Evolutionary conservation across 2,329 filamentous ascomycete genomes (phyloP).

Genomic region (Fusarium foetens): DNA sequence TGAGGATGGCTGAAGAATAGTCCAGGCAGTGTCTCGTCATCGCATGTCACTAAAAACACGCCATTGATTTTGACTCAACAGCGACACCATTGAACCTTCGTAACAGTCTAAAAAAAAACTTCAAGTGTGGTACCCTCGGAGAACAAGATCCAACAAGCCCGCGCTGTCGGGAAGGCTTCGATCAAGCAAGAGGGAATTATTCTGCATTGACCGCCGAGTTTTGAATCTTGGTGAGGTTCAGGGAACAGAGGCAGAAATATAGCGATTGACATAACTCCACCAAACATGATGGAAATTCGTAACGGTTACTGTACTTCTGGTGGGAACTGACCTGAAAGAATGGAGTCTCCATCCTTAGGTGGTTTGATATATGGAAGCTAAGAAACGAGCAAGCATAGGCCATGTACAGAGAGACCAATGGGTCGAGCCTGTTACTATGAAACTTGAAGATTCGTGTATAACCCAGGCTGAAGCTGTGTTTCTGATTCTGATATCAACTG

Average conservation of each 20-base stretch:
- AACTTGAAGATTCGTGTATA: slow-evolving; percentile 33
- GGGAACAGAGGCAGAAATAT: slow-evolving; percentile 22
- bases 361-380: slow-evolving; percentile 20
- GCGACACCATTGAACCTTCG: not conserved
- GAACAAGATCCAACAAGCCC: not conserved
- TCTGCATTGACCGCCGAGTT: slow-evolving; percentile 10
- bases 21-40: slow-evolving; percentile 26
- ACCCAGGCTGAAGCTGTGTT: slow-evolving; percentile 13
- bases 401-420: slow-evolving; percentile 29
- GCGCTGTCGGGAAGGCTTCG: slow-evolving; percentile 18
- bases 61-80: not conserved
- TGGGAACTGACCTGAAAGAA: not conserved
- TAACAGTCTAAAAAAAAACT: not conserved
- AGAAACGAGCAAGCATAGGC: slow-evolving; percentile 2
- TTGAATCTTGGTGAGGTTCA: not conserved
- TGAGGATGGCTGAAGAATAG: slow-evolving; percentile 17
- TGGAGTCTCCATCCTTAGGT: slow-evolving; percentile 7
- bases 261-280: slow-evolving; percentile 34
- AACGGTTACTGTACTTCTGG: slow-evolving; percentile 16
- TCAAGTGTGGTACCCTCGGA: slow-evolving; percentile 20
- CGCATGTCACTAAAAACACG: slow-evolving; percentile 37
- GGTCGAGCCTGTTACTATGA: slow-evolving; percentile 28
- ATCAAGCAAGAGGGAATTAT: not conserved
- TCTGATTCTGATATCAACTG: slow-evolving; percentile 27
- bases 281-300: slow-evolving; percentile 8